Conservation (phyloP, 2,329 filamentous ascomycete genomes). For the Colletotrichum shisoi region DNA sequence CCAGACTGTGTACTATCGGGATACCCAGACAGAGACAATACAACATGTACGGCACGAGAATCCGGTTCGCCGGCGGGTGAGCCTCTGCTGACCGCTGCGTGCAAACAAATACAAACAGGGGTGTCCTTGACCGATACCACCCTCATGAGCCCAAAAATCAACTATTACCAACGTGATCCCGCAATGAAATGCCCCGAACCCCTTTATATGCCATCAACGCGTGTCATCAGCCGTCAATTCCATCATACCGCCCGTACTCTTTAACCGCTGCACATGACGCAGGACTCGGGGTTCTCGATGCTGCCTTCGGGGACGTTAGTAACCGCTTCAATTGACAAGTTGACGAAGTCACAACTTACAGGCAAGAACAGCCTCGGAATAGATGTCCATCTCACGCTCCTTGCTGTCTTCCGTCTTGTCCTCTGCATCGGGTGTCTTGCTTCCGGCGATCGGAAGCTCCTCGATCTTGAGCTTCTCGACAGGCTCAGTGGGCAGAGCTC, state of each 20-base stretch:
- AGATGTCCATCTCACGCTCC: constrained; percentile 88
- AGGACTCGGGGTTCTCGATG: constrained; percentile 95
- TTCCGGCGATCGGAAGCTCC: constrained; percentile 64
- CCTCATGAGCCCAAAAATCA: constrained; percentile 24
- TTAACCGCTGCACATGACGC: constrained; percentile 97
- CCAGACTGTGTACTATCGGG: constrained; percentile 1
- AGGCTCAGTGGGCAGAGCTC: constrained; percentile 77
- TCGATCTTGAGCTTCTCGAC: constrained; percentile 68
- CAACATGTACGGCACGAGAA: constrained; percentile 11
- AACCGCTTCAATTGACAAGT: constrained; percentile 14
- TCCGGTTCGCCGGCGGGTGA: background rate
- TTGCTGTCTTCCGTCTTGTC: constrained; percentile 75
- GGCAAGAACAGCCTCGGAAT: constrained; percentile 87
- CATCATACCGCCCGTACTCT: constrained; percentile 32
- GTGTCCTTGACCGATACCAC: constrained; percentile 30
- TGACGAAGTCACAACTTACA: constrained; percentile 65
- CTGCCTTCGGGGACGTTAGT: constrained; percentile 67
- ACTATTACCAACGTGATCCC: constrained; percentile 27
- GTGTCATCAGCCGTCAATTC: constrained; percentile 39
- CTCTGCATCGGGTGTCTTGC: constrained; percentile 70
- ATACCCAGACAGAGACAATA: constrained; percentile 7
- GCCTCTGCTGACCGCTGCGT: background rate
- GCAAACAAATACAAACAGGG: constrained; percentile 27
- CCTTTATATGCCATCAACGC: constrained; percentile 33
- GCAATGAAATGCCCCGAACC: constrained; percentile 29